A percentile compares a stretch with the other conserved stretches of the same genome.
phyloP scores from a whole-genome alignment of 2,329 filamentous ascomycete species.

The Stemphylium lycopersici region DNA sequence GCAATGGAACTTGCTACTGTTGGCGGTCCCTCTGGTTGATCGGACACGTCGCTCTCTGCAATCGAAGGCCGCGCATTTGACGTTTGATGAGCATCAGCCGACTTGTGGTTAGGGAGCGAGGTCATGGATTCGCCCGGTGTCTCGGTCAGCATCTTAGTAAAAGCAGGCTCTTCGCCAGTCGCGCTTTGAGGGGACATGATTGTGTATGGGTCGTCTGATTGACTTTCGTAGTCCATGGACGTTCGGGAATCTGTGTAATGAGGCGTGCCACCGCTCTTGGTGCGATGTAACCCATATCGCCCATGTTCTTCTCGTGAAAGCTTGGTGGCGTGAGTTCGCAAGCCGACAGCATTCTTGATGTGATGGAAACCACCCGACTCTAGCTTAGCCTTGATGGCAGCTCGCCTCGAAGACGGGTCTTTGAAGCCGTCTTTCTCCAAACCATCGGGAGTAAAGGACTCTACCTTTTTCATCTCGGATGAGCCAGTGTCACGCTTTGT shows the following conservation, averaged over 20 bases:
- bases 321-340: constrained; percentile 51
- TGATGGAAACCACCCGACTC: constrained; percentile 83
- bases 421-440: constrained; percentile 59
- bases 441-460: constrained; percentile 27
- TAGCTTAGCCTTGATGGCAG: constrained; percentile 77
- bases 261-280: constrained; percentile 24
- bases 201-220: constrained; percentile 17
- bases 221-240: constrained; percentile 11
- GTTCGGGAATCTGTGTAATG: constrained; percentile 18
- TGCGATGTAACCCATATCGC: constrained; percentile 28
- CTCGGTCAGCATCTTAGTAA: constrained; percentile 43
- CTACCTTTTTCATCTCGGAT: constrained; percentile 39
- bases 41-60: constrained; percentile 30
- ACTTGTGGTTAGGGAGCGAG: constrained; percentile 28
- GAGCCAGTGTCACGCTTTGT: constrained; percentile 37
- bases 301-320: constrained; percentile 46
- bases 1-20: constrained; percentile 61
- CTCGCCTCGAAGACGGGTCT: constrained; percentile 62
- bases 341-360: constrained; percentile 83
- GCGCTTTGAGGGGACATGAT: constrained; percentile 22
- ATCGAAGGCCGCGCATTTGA: constrained; percentile 17
- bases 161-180: constrained; percentile 34
- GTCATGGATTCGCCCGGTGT: constrained; percentile 41
- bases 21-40: constrained; percentile 44
- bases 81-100: constrained; percentile 25